Evolutionary conservation across 1,284 basidiomycete genomes (phyloP), one percentile per base, ranked within the genome.

Genomic region (Bondarzewia mesenterica): DNA sequence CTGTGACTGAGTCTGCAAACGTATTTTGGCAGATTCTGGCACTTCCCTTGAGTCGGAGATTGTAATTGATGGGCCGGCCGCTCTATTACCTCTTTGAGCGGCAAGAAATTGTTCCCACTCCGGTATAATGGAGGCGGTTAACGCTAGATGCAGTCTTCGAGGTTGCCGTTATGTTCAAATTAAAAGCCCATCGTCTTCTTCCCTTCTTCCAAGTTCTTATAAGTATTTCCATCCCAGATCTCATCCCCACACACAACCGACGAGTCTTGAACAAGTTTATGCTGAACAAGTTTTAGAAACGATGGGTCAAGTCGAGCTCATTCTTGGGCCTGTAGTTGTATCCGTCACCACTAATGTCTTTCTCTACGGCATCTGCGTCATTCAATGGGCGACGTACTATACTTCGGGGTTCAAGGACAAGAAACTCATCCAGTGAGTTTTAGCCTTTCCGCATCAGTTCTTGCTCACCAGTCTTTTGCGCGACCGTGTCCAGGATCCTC

Each of bases 401-500:
- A 14, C 27, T 21, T 14, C 27, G 5, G 29, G 29, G 5, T 45
- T 29, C 5, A 35, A 32, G 20, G 44, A 45, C 18, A 45, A 22
- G 32, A 45, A 45, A 8, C n/a, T 36, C 3, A 45, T 45, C 27
- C n/a, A 29, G 44, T 45, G 44, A 26, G 44, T 27, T 15, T 21
- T 25, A 18, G 23, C 15, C n/a, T 27, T 43, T 26, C 14, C 7
- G 7, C 7, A 16, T 43, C 32, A 22, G 15, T 29, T 29, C 23
- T 41, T 22, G n/a, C 21, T 14, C 21, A 27, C 25, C 16, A 25
- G n/a, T 21, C 42, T 27, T 4, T 5, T 27, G 7, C 20, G 25
- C 10, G 16, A 5, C n/a, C 15, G n/a, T 29, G 29, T 35, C 2
- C 37, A 65, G 63, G 47, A 35, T 58, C 7, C 53, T 66, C 3